These are phyloP conservation scores for Groenewaldozyma salmanticensis DNA, from an alignment of 805 yeast species.

Conservation along the genomic window DNA sequence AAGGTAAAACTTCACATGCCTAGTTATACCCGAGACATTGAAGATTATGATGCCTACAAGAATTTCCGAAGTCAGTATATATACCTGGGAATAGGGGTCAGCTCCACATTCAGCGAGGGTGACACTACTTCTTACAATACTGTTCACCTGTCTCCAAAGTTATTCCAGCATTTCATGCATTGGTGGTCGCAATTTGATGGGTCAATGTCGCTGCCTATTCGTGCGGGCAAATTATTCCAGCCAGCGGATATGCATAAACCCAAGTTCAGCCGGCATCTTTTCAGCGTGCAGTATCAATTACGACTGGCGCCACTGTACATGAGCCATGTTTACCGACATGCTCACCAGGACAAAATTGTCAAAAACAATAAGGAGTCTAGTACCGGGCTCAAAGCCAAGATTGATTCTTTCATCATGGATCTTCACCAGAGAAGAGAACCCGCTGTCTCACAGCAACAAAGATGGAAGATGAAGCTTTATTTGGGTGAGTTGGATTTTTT, in stretches of 20 bases:
- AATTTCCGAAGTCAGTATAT: conserved; percentile 77
- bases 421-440: conserved; percentile 48
- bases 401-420: conserved; percentile 49
- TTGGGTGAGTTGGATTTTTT: conserved; percentile 61
- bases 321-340: conserved; percentile 54
- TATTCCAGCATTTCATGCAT: conserved; percentile 53
- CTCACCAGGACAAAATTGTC: conserved; percentile 32
- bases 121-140: conserved; percentile 41
- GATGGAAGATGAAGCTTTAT: conserved; percentile 46
- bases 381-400: conserved; percentile 62
- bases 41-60: conserved; percentile 64
- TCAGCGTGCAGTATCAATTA: conserved; percentile 72
- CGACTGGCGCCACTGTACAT: conserved; percentile 63
- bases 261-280: conserved; percentile 67
- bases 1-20: conserved; percentile 56
- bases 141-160: conserved; percentile 64
- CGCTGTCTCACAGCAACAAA: conserved; percentile 26
- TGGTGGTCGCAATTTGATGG: conserved; percentile 91
- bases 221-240: conserved; percentile 60
- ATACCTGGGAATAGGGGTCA: conserved; percentile 55
- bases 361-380: conserved; percentile 36
- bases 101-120: neutral
- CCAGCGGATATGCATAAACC: conserved; percentile 15
- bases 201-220: conserved; percentile 65
- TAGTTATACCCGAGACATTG: conserved; percentile 34